Evolutionary conservation across 352 stramenopile species (phyloP), one percentile per base, ranked within the genome.

Genomic region (Sclerospora graminicola): DNA sequence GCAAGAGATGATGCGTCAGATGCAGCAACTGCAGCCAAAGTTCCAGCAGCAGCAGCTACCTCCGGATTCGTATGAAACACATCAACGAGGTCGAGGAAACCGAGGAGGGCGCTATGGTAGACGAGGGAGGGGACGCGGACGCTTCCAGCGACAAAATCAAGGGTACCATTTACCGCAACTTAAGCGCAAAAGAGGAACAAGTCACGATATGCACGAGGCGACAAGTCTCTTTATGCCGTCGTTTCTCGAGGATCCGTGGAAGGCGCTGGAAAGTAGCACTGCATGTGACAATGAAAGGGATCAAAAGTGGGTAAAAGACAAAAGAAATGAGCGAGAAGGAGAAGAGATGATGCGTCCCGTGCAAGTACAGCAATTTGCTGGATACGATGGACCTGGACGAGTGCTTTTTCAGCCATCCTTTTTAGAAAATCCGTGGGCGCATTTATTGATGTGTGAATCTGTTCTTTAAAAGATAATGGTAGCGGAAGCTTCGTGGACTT

Each of bases 381-480:
- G 7, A 4, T 6, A 53, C 15, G 24, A 57, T 41, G 55, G 53
- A 14, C 42, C 58, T 16, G 75, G 69, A 13, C 65, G 72, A 30
- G 67, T 82, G 40, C 60, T 85, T 24, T 88, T 88, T 51, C 65
- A 80, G 54, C 72, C 72, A 7, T 83, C 72, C 26, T 88, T 84
- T 50, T 54, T 88, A 1, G 35, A 66, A 8, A 67, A 88, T 54
- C 76, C 76, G 11, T 85, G 76, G 75, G n/a, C n/a, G n/a, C n/a
- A n/a, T n/a, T n/a, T n/a, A n/a, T n/a, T n/a, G n/a, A n/a, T n/a
- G n/a, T n/a, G n/a, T n/a, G 21, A 26, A 26, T 26, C 21, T 26
- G 21, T 26, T 6, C 21, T 34, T 54, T 51, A 57, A 18, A 54
- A 53, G 13, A 32, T 15, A 15, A 70, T 47, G 9, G 42, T 41